Evolutionary conservation across 2,329 filamentous ascomycete genomes (phyloP).

Genomic region (Exophiala mesophila): DNA sequence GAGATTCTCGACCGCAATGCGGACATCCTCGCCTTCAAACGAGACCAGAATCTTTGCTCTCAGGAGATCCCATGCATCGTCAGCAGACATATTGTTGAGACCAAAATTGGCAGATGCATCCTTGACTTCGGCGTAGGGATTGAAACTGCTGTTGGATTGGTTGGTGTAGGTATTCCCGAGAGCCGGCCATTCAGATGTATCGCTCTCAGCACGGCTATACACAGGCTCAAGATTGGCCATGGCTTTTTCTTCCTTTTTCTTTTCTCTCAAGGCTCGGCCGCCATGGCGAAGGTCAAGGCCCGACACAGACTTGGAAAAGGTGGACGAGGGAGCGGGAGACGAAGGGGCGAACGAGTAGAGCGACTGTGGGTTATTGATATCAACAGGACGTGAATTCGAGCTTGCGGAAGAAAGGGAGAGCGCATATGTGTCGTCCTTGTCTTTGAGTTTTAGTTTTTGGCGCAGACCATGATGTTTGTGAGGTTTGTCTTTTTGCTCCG

Average conservation of each 20-base stretch:
- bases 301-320: conserved; percentile 77
- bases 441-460: conserved; percentile 60
- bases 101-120: conserved; percentile 47
- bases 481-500: conserved; percentile 38
- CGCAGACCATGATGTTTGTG: conserved; percentile 61
- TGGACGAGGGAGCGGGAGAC: conserved; percentile 53
- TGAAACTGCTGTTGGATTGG: conserved; percentile 20
- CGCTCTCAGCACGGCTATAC: conserved; percentile 25
- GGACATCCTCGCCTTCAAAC: conserved; percentile 61
- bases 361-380: conserved; percentile 58
- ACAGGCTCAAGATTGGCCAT: conserved; percentile 29
- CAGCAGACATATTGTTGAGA: conserved; percentile 62
- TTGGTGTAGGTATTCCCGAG: conserved; percentile 22
- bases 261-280: conserved; percentile 70
- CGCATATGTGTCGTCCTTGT: conserved; percentile 54
- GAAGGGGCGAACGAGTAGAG: conserved; percentile 63
- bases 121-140: conserved; percentile 24
- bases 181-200: conserved; percentile 27
- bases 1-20: conserved; percentile 61
- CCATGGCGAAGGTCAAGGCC: conserved; percentile 74
- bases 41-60: conserved; percentile 60
- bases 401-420: conserved; percentile 60
- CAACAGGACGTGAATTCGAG: conserved; percentile 60
- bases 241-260: conserved; percentile 63
- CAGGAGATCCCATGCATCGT: conserved; percentile 63